phyloP scores from a whole-genome alignment of 1,284 basidiomycete genomes.

The Bjerkandera adusta region DNA sequence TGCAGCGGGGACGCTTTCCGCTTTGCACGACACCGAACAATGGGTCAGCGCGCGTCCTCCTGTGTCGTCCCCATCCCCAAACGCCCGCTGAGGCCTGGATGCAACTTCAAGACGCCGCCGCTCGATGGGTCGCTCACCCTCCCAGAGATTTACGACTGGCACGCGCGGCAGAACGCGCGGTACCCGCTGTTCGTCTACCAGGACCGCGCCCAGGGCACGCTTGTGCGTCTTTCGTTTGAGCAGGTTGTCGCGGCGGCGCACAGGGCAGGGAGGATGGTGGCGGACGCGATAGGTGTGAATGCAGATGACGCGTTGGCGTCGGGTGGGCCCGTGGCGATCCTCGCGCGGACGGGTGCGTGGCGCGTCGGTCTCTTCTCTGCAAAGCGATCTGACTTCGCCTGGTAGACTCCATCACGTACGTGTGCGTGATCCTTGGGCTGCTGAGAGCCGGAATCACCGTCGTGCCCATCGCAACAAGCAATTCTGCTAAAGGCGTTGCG shows the following conservation, averaged over 20 bases:
- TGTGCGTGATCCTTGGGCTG: background rate
- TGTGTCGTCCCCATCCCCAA: background rate
- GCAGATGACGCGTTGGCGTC: background rate
- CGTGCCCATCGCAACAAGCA: background rate
- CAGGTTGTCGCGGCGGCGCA: background rate
- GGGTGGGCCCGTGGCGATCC: background rate
- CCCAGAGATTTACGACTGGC: slow-evolving; percentile 32
- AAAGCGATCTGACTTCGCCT: no score
- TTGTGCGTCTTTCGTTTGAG: background rate
- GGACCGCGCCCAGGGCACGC: slow-evolving; percentile 15
- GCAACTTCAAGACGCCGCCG: slow-evolving; percentile 1
- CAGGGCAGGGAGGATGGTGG: background rate
- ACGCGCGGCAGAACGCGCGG: slow-evolving; percentile 26
- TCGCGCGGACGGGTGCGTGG: background rate
- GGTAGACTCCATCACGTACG: background rate
- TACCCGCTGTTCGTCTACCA: slow-evolving; percentile 29
- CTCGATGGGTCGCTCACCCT: slow-evolving; percentile 14
- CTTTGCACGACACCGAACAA: no score
- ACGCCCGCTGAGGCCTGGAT: background rate
- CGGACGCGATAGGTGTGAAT: background rate
- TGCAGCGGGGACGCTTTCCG: no score
- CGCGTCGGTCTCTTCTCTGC: no score
- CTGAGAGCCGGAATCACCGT: background rate
- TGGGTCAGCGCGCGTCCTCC: no score
- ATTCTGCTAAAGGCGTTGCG: background rate